Evolutionary conservation across 176 grass and related monocot genomes (phyloP), one percentile per base, ranked within the genome.

Genomic region (Aegilops sharonensis): DNA sequence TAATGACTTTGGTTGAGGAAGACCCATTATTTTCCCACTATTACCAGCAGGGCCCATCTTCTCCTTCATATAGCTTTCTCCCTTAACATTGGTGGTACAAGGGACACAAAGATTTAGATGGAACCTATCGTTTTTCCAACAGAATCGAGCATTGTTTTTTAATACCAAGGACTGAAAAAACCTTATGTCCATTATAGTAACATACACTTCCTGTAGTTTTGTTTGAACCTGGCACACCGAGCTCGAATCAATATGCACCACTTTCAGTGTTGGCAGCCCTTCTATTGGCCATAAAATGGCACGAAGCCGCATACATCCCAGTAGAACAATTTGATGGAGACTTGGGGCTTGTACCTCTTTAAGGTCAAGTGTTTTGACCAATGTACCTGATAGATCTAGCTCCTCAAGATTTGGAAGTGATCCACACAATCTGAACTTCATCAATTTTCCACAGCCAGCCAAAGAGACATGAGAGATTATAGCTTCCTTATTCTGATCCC

Each of bases 101-200:
- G 56, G 56, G 56, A 9, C 56, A 60, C 20, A 60, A 8, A 50
- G 6, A 15, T 21, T 32, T 77, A 77, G 9, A 77, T 23, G 9
- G 4, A n/a, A 36, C 4, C 3, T 60, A 14, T 60, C 0, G 4
- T 0, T 8, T 1, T 7, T 36, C 30, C 75, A 78, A n/a, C 5
- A 78, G 9, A 78, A 36, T 1, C 0, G 2, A 0, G 0, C 0
- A 6, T 11, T 0, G 2, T 0, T 78, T 18, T 0, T 1, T 25
- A 59, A 2, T 30, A 79, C 34, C 34, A 79, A 72, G 9, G 35
- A 40, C 2, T 0, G 34, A 23, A 71, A 1, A 4, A 48, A 48
- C 45, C 45, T 48, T 14, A 11, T 48, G 45, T 48, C 45, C 12
- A 14, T 1, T 48, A 48, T 48, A 48, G 12, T 48, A 48, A 14